These are phyloP conservation scores for Blastobotrys buckinghamii DNA, from an alignment of 1,139 yeast genomes.

Conservation along the genomic window DNA sequence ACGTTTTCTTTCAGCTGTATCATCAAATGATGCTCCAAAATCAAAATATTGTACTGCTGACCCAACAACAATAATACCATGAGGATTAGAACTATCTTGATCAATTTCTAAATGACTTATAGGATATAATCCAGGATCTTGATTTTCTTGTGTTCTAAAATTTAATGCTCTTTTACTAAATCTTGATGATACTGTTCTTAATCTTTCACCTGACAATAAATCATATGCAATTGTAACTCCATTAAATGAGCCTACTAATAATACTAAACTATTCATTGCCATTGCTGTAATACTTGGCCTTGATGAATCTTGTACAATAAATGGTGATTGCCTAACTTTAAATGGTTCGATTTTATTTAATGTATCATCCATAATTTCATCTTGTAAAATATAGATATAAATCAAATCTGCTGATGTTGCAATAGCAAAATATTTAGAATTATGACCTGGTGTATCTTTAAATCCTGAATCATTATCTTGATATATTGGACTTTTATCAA, in stretches of 20 bases:
- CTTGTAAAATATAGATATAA: constrained; percentile 39
- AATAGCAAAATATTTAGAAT: constrained; percentile 48
- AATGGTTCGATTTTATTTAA: constrained; percentile 26
- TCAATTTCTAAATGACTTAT: constrained; percentile 42
- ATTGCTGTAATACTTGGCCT: constrained; percentile 32
- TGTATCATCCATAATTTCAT: constrained; percentile 23
- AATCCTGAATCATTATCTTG: constrained; percentile 20
- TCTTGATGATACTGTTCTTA: constrained; percentile 45
- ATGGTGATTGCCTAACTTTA: constrained; percentile 27
- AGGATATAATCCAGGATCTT: constrained; percentile 31
- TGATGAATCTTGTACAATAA: constrained; percentile 21
- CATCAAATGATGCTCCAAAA: constrained; percentile 42
- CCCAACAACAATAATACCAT: constrained; percentile 52
- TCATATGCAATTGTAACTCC: constrained; percentile 62
- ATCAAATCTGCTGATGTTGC: constrained; percentile 37
- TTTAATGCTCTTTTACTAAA: constrained; percentile 42
- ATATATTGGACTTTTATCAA: constrained; percentile 22
- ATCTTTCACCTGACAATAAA: constrained; percentile 50
- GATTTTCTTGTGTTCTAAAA: constrained; percentile 18
- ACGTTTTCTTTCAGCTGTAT: constrained; percentile 26
- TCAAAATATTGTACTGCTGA: constrained; percentile 58
- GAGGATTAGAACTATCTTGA: constrained; percentile 39
- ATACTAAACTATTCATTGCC: constrained; percentile 39
- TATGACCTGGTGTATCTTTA: constrained; percentile 44
- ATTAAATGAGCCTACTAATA: constrained; percentile 56